phyloP scores from a whole-genome alignment of 768 basidiomycete species.

The Hypholoma sublateritium region DNA sequence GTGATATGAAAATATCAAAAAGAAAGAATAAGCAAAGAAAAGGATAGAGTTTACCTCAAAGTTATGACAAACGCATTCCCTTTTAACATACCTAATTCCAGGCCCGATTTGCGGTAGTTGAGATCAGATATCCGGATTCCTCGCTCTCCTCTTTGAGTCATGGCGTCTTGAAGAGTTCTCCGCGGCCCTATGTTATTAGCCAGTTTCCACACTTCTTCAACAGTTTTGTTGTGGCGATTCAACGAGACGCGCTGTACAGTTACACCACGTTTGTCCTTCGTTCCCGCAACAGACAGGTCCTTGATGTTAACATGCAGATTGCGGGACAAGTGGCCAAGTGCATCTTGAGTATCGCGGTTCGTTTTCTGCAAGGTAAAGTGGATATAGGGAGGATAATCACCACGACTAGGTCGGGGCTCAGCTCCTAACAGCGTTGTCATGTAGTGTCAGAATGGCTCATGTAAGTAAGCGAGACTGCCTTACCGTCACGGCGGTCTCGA shows the following conservation, averaged over 20 bases:
- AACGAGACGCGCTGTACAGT: slow-evolving; percentile 91
- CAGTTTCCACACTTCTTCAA: slow-evolving; percentile 83
- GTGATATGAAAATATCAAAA: not conserved
- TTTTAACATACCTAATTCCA: slow-evolving; percentile 95
- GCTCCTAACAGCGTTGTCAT: not conserved
- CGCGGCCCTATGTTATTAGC: slow-evolving; percentile 67
- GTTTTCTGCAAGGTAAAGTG: slow-evolving; percentile 97
- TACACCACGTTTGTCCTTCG: slow-evolving; percentile 97
- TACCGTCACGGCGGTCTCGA: slow-evolving; percentile 45
- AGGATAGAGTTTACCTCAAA: slow-evolving; percentile 58
- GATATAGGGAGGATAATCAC: slow-evolving; percentile 81
- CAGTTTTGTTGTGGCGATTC: slow-evolving; percentile 70
- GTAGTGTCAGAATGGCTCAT: not conserved
- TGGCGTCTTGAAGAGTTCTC: slow-evolving; percentile 53
- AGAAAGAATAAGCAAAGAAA: not conserved
- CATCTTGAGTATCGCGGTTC: slow-evolving; percentile 97
- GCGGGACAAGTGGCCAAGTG: slow-evolving; percentile 77
- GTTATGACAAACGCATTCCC: slow-evolving; percentile 97
- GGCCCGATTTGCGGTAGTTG: slow-evolving; percentile 73
- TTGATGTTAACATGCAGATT: slow-evolving; percentile 73
- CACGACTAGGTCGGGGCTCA: slow-evolving; percentile 50
- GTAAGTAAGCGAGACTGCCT: slow-evolving; percentile 21
- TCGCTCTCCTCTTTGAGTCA: slow-evolving; percentile 79
- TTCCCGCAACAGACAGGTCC: slow-evolving; percentile 89
- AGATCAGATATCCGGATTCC: slow-evolving; percentile 89